Evolutionary conservation across 225 moss, liverwort and hornwort species (phyloP).

Genomic region (Ulota crispa): DNA sequence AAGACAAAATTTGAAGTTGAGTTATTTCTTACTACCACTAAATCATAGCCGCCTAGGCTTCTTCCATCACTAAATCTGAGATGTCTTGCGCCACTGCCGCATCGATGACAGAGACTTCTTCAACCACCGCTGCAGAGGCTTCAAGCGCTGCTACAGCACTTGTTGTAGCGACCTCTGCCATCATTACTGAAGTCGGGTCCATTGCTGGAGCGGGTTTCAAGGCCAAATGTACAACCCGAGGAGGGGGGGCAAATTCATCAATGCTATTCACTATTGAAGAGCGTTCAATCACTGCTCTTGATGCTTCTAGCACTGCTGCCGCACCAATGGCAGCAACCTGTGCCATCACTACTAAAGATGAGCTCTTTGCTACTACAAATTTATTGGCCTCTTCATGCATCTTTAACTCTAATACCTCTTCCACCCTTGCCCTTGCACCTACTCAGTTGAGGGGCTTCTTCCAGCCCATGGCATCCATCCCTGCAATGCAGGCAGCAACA

Average conservation of each 20-base stretch:
- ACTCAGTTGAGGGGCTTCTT: neutral
- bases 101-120: too few relatives aligned
- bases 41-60: too few relatives aligned
- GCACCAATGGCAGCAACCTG: neutral
- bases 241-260: too few relatives aligned
- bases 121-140: neutral
- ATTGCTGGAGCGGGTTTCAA: too few relatives aligned
- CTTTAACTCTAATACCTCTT: neutral
- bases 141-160: neutral
- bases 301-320: too few relatives aligned
- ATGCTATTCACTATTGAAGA: too few relatives aligned
- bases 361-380: neutral
- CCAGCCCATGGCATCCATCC: neutral
- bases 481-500: too few relatives aligned
- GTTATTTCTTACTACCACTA: neutral
- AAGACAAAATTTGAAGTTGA: neutral
- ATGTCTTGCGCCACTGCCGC: rapidly evolving
- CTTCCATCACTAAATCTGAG: neutral
- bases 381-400: neutral
- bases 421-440: neutral
- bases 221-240: too few relatives aligned
- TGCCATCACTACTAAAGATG: rapidly evolving
- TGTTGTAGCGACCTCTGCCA: too few relatives aligned
- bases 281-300: too few relatives aligned
- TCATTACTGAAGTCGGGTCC: too few relatives aligned